Percentiles rank a stretch among this genome's conserved stretches.
phyloP scores from a whole-genome alignment of 164 flowering plant genomes.

The Stephania cephalantha region DNA sequence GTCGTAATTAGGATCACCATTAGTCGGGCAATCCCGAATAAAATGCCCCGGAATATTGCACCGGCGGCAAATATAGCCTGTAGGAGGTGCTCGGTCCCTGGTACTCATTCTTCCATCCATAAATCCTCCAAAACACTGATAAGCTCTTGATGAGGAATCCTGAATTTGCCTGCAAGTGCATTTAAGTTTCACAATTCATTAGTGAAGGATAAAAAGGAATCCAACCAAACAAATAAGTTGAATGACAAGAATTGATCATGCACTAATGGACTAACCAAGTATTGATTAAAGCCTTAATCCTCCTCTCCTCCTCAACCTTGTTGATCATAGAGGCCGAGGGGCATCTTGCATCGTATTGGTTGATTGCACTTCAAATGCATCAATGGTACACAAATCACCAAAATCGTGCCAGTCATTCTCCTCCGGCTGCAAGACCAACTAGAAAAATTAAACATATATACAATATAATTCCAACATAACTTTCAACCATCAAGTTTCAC shows the following conservation, averaged over 20 bases:
- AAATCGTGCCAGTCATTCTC: slow-evolving; percentile 90
- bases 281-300: slow-evolving; percentile 78
- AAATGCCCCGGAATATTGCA: slow-evolving; percentile 95
- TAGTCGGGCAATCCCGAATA: slow-evolving; percentile 96
- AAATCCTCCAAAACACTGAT: slow-evolving; percentile 87
- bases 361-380: slow-evolving; percentile 42
- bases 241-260: not conserved
- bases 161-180: slow-evolving; percentile 50
- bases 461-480: too few relatives aligned
- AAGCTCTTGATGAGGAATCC: slow-evolving; percentile 52
- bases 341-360: slow-evolving; percentile 47
- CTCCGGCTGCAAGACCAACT: slow-evolving; percentile 39
- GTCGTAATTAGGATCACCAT: slow-evolving; percentile 91
- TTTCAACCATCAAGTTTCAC: too few relatives aligned
- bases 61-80: slow-evolving; percentile 84
- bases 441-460: too few relatives aligned
- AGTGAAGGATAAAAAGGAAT: not conserved
- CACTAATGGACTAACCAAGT: slow-evolving; percentile 14
- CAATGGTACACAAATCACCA: slow-evolving; percentile 88
- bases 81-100: slow-evolving; percentile 83
- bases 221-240: not conserved
- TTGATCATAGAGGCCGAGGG: slow-evolving; percentile 29
- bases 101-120: slow-evolving; percentile 58
- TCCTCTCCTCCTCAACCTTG: slow-evolving; percentile 87
- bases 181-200: not conserved